These are phyloP conservation scores for Anethum foeniculum DNA, from an alignment of 140 eudicot species.

Conservation along the genomic window DNA sequence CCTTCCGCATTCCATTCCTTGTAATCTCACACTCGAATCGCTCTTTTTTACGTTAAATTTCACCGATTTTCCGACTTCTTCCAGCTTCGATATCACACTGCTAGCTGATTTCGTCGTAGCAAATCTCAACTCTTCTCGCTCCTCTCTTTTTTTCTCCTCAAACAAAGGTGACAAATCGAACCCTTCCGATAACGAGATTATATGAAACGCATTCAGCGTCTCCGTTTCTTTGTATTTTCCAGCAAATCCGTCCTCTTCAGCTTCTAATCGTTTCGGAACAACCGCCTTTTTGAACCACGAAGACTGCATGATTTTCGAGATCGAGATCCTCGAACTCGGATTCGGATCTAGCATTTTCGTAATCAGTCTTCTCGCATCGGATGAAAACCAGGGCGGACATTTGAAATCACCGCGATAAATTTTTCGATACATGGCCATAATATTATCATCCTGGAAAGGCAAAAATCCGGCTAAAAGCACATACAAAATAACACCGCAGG, in stretches of 20 bases:
- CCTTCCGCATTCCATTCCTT: slow-evolving; percentile 57
- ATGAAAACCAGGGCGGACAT: slow-evolving; percentile 89
- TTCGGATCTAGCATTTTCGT: slow-evolving; percentile 77
- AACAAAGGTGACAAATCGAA: slow-evolving; percentile 82
- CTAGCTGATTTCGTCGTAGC: slow-evolving; percentile 60
- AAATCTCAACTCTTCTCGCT: slow-evolving; percentile 56
- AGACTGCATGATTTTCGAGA: slow-evolving; percentile 50
- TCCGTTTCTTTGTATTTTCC: slow-evolving; percentile 40
- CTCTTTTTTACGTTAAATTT: slow-evolving; percentile 57
- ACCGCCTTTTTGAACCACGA: slow-evolving; percentile 52
- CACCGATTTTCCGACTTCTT: slow-evolving; percentile 56
- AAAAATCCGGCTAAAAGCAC: slow-evolving; percentile 77
- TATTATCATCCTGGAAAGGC: slow-evolving; percentile 78
- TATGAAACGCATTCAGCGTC: slow-evolving; percentile 74
- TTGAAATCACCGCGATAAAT: slow-evolving; percentile 79
- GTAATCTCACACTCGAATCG: slow-evolving; percentile 46
- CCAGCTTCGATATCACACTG: slow-evolving; percentile 58
- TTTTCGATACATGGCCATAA: slow-evolving; percentile 57
- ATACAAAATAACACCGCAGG: slow-evolving; percentile 77
- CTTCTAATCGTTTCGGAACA: slow-evolving; percentile 18
- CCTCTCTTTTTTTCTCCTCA: slow-evolving; percentile 67
- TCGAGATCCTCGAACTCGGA: slow-evolving; percentile 46
- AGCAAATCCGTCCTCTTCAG: slow-evolving; percentile 11
- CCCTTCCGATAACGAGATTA: slow-evolving; percentile 80
- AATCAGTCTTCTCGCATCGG: slow-evolving; percentile 51